Conservation (phyloP, 768 basidiomycete species). For the Rickenella mellea region DNA sequence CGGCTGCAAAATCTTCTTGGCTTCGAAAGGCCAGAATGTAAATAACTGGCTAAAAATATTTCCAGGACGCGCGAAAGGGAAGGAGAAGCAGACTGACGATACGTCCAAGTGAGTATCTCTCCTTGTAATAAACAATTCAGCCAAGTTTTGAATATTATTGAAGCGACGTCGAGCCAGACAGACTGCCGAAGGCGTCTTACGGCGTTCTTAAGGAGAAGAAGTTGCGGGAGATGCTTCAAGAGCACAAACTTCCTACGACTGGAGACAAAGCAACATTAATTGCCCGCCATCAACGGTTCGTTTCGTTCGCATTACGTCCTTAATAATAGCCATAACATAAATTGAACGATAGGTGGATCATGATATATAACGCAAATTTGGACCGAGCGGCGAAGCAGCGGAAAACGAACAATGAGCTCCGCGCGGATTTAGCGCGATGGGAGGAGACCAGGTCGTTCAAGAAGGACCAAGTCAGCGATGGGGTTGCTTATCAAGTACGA, state of each 20-base stretch:
- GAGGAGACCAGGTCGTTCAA: conserved; percentile 33
- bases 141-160: not conserved
- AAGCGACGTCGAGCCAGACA: conserved; percentile 27
- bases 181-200: conserved; percentile 59
- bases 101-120: conserved; percentile 3
- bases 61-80: conserved; percentile 17
- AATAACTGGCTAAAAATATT: conserved; percentile 16
- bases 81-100: conserved; percentile 12
- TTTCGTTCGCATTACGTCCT: too few species aligned
- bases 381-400: conserved; percentile 41
- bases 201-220: conserved; percentile 52
- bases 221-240: conserved; percentile 43
- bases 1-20: conserved; percentile 33
- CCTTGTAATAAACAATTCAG: conserved; percentile 11
- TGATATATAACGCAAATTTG: conserved; percentile 61
- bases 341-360: conserved; percentile 44
- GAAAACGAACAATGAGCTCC: conserved; percentile 36
- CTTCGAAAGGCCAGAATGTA: conserved; percentile 24
- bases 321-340: not conserved
- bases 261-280: conserved; percentile 46
- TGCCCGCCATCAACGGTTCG: conserved; percentile 51
- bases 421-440: conserved; percentile 46
- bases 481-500: conserved; percentile 31
- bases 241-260: conserved; percentile 37
- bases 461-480: conserved; percentile 21